phyloP scores from a whole-genome alignment of 129 eudicot genomes.

The Arctium minus region DNA sequence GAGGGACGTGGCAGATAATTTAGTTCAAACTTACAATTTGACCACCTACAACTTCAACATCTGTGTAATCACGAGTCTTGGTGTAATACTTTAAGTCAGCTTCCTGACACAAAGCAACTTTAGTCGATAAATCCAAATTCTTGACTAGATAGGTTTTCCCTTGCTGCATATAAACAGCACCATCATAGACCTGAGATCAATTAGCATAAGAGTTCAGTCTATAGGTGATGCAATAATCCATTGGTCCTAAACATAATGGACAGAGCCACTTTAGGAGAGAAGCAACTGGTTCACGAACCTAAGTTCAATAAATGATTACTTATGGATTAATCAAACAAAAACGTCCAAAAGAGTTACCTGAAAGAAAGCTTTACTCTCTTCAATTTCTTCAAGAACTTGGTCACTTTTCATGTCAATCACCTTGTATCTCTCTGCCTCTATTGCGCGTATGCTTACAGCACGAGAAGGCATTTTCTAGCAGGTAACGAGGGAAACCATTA shows the following conservation, averaged over 20 bases:
- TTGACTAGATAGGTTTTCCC: constrained; percentile 86
- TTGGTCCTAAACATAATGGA: neutral
- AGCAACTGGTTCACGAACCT: neutral
- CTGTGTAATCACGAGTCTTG: constrained; percentile 81
- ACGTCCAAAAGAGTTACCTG: constrained; percentile 48
- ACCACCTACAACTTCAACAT: constrained; percentile 78
- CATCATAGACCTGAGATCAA: constrained; percentile 85
- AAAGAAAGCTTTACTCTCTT: constrained; percentile 95
- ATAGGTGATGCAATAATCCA: neutral
- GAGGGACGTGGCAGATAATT: neutral
- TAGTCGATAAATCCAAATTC: constrained; percentile 61
- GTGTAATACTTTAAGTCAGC: constrained; percentile 92
- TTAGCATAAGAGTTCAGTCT: neutral
- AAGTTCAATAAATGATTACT: neutral
- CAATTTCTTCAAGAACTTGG: constrained; percentile 88
- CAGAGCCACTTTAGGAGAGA: no score
- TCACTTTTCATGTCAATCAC: constrained; percentile 64
- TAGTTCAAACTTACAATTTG: constrained; percentile 52
- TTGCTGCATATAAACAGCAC: constrained; percentile 94
- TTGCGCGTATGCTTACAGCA: constrained; percentile 73
- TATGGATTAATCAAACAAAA: neutral
- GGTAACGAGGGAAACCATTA: neutral
- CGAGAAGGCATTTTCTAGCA: constrained; percentile 69
- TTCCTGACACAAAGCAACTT: constrained; percentile 72
- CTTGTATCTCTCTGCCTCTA: constrained; percentile 71